These are phyloP conservation scores for Maudiozyma pseudohumilis DNA, from an alignment of 805 yeast genomes.

Conservation along the genomic window DNA sequence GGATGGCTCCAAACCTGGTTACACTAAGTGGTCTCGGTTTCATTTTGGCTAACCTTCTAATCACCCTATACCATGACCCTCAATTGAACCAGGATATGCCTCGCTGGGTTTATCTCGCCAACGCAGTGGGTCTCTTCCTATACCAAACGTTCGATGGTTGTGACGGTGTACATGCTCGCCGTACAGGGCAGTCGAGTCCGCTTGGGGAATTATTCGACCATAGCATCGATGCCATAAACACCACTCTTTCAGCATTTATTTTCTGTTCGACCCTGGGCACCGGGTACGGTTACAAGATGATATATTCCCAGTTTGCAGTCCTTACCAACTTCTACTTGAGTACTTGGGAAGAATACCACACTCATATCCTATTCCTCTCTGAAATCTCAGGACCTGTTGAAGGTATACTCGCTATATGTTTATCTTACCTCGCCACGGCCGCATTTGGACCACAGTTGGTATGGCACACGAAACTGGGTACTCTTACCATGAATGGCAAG, in stretches of 20 bases:
- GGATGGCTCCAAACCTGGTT: constrained; percentile 89
- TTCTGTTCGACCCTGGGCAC: constrained; percentile 68
- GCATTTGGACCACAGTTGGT: constrained; percentile 50
- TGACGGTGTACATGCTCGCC: constrained; percentile 91
- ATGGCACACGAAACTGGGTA: constrained; percentile 45
- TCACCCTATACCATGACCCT: constrained; percentile 70
- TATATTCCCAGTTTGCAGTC: constrained; percentile 61
- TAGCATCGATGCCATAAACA: constrained; percentile 65
- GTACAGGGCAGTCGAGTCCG: constrained; percentile 92
- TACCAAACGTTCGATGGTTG: constrained; percentile 95
- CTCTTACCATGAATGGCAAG: constrained; percentile 9
- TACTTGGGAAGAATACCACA: constrained; percentile 94
- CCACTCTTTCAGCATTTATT: constrained; percentile 67
- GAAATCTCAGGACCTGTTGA: constrained; percentile 91
- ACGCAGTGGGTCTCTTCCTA: constrained; percentile 75
- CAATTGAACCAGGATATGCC: constrained; percentile 51
- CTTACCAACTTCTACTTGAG: constrained; percentile 76
- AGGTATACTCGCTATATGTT: constrained; percentile 62
- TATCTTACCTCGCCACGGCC: constrained; percentile 53
- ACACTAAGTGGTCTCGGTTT: constrained; percentile 76
- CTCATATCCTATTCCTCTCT: constrained; percentile 69
- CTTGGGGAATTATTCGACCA: constrained; percentile 92
- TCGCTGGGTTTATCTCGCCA: constrained; percentile 62
- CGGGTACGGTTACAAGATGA: constrained; percentile 55
- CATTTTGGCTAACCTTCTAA: constrained; percentile 49